These are phyloP conservation scores for Cyclanthera cordifolia DNA, from an alignment of 306 rosid genomes.

Conservation along the genomic window DNA sequence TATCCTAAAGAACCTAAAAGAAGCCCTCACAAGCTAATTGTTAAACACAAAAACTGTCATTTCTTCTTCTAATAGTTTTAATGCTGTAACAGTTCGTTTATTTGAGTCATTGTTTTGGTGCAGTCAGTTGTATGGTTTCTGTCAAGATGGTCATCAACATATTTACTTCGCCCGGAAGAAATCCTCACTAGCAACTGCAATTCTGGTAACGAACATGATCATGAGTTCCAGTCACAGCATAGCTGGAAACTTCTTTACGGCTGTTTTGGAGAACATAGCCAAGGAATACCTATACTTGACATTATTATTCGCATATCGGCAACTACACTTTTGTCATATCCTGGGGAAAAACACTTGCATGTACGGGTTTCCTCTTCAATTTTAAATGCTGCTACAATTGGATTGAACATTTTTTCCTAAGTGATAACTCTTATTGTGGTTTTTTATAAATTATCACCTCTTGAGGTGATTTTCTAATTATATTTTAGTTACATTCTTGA, in stretches of 20 bases:
- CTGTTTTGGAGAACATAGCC: constrained; percentile 72
- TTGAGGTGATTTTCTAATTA: neutral
- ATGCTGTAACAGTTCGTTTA: neutral
- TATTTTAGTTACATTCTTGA: neutral
- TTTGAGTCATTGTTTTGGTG: constrained; percentile 14
- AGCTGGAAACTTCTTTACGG: constrained; percentile 40
- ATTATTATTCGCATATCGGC: constrained; percentile 64
- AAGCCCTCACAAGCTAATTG: neutral
- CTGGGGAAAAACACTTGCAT: constrained; percentile 90
- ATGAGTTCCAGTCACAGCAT: constrained; percentile 27
- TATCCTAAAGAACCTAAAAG: neutral
- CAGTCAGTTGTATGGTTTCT: constrained; percentile 96
- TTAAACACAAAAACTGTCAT: neutral
- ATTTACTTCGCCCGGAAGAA: constrained; percentile 66
- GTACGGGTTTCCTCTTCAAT: constrained; percentile 25
- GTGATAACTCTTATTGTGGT: neutral
- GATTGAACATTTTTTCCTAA: neutral
- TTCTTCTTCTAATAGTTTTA: neutral
- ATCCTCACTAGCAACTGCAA: constrained; percentile 13
- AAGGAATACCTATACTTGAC: constrained; percentile 79
- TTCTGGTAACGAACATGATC: constrained; percentile 19
- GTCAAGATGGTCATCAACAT: constrained; percentile 90
- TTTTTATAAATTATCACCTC: neutral
- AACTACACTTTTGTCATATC: constrained; percentile 58
- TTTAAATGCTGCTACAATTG: neutral